Percentiles rank a stretch among this genome's conserved stretches.
Conservation (phyloP, 371 early-diverging fungal species). For the Circinella umbellata region DNA sequence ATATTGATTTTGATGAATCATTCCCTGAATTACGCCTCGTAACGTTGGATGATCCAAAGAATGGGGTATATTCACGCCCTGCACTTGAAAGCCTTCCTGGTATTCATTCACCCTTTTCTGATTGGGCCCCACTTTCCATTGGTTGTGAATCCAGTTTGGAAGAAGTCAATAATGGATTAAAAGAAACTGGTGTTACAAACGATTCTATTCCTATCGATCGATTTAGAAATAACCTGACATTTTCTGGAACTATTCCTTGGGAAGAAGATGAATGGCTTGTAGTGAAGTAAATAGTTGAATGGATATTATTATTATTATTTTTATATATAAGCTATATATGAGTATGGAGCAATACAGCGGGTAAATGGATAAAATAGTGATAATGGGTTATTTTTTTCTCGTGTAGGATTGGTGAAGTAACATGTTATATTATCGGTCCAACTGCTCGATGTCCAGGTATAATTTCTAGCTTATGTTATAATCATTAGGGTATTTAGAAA, state of each 20-base stretch:
- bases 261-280: constrained; percentile 59
- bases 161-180: constrained; percentile 34
- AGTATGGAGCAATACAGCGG: neutral
- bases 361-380: neutral
- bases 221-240: constrained; percentile 50
- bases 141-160: constrained; percentile 41
- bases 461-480: neutral
- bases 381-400: constrained; percentile 2
- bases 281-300: constrained; percentile 31
- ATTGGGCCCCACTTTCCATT: constrained; percentile 52
- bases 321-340: too few relatives aligned
- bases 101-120: constrained; percentile 42
- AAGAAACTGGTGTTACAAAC: constrained; percentile 33
- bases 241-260: constrained; percentile 48
- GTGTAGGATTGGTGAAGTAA: constrained; percentile 49
- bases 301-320: neutral
- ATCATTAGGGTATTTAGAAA: neutral
- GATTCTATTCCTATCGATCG: constrained; percentile 43
- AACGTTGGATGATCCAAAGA: constrained; percentile 35
- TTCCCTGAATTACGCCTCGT: constrained; percentile 35
- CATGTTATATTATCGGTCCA: constrained; percentile 46
- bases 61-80: constrained; percentile 34
- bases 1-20: constrained; percentile 14
- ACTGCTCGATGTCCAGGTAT: constrained; percentile 49
- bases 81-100: constrained; percentile 47